Conservation (phyloP, 306 rosid genomes). For the Hippophae tibetana region DNA sequence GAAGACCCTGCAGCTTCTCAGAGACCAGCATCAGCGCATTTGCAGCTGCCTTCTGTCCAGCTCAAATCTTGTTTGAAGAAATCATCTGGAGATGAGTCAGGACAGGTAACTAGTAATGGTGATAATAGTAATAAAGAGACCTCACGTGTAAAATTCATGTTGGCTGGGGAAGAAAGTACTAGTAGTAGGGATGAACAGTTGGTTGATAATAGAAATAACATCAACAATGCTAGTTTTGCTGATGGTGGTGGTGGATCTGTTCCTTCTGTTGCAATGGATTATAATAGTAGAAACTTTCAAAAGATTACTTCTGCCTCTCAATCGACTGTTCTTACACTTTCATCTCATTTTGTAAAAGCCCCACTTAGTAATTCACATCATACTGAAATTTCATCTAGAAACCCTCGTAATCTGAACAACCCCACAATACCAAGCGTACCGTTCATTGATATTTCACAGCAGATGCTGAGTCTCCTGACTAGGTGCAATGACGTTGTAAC, state of each 20-base stretch:
- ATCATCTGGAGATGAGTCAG: constrained; percentile 57
- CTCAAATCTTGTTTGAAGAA: constrained; percentile 84
- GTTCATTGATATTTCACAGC: constrained; percentile 75
- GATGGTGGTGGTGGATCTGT: constrained; percentile 54
- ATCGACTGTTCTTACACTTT: constrained; percentile 32
- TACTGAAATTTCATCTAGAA: constrained; percentile 48
- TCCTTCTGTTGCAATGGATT: constrained; percentile 62
- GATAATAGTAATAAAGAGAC: constrained; percentile 49
- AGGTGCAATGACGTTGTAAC: constrained; percentile 83
- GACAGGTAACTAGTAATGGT: constrained; percentile 46
- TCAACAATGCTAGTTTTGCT: constrained; percentile 68
- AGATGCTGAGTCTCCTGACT: constrained; percentile 72
- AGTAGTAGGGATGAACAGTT: constrained; percentile 59
- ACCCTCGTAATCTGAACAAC: constrained; percentile 27
- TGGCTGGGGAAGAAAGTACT: constrained; percentile 74
- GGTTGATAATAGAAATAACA: constrained; percentile 72
- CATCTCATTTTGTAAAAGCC: constrained; percentile 49
- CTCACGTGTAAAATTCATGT: constrained; percentile 95
- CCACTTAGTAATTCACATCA: constrained; percentile 60
- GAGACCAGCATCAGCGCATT: constrained; percentile 26
- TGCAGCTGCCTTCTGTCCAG: constrained; percentile 39
- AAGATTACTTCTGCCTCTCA: constrained; percentile 63
- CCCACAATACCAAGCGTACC: constrained; percentile 16
- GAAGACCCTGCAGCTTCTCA: constrained; percentile 45
- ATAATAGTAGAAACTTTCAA: constrained; percentile 80